Evolutionary conservation across 177 flowering plant species (phyloP).

Genomic region (Vitis hybrid): DNA sequence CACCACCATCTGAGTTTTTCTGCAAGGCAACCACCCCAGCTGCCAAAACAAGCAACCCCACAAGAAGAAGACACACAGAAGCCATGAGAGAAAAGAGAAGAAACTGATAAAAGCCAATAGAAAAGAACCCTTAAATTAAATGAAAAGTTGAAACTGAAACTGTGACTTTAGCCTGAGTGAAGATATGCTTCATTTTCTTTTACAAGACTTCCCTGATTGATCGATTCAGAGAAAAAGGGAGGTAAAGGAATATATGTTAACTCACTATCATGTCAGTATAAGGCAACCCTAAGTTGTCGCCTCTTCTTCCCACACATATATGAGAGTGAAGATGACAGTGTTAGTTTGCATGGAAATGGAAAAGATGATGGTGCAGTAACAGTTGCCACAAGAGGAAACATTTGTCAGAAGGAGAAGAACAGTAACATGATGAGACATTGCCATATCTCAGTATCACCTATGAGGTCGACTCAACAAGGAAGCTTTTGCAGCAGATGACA

Average conservation of each 20-base stretch:
- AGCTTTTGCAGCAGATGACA: neutral
- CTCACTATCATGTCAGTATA: slow-evolving; percentile 10
- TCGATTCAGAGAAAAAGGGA: neutral
- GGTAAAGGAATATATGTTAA: neutral
- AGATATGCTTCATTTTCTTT: neutral
- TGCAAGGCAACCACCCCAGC: slow-evolving; percentile 5
- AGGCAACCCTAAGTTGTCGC: slow-evolving; percentile 17
- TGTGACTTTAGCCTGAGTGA: too few species aligned
- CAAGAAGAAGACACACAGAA: slow-evolving; percentile 14
- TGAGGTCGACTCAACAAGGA: slow-evolving; percentile 2
- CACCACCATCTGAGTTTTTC: slow-evolving; percentile 3
- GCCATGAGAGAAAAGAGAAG: slow-evolving; percentile 14
- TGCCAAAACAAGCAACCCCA: slow-evolving; percentile 23
- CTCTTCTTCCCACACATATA: slow-evolving; percentile 4
- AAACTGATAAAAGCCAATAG: neutral
- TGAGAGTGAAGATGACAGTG: slow-evolving; percentile 4
- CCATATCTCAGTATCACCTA: too few species aligned
- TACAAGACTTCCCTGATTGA: too few species aligned
- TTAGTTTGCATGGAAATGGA: slow-evolving; percentile 20
- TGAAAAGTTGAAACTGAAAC: too few species aligned
- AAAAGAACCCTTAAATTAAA: neutral
- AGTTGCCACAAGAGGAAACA: slow-evolving; percentile 10
- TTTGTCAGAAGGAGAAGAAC: slow-evolving; percentile 10
- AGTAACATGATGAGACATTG: neutral
- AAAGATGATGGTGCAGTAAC: neutral